Percentiles rank a stretch among this genome's conserved stretches.
These are phyloP conservation scores for Calonectria henricotiae DNA, from an alignment of 2,329 filamentous ascomycete species.

Conservation along the genomic window DNA sequence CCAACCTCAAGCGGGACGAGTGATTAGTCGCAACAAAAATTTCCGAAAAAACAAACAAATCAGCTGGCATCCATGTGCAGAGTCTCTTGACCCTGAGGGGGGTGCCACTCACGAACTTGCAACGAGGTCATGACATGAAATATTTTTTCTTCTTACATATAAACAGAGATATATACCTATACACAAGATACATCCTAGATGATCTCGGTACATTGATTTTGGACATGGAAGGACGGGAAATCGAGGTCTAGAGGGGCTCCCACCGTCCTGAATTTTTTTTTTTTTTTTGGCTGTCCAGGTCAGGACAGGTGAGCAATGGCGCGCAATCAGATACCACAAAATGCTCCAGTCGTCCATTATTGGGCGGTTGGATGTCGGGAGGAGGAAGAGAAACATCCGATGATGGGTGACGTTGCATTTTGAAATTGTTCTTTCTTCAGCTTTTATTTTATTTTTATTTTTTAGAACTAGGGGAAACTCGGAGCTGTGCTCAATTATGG, in stretches of 20 bases:
- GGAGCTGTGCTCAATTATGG: constrained; percentile 14
- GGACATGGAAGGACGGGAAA: constrained; percentile 41
- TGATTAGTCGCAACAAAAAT: constrained; percentile 43
- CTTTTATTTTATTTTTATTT: constrained; percentile 16
- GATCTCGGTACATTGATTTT: constrained; percentile 42
- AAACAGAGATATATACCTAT: constrained; percentile 37
- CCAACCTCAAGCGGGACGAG: constrained; percentile 60
- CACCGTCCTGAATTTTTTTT: constrained; percentile 16
- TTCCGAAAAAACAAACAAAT: background rate
- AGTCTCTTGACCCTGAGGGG: constrained; percentile 26
- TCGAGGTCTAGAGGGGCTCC: constrained; percentile 30
- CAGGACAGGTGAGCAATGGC: constrained; percentile 33
- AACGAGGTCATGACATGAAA: constrained; percentile 41
- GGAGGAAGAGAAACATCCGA: background rate
- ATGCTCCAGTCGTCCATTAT: constrained; percentile 18
- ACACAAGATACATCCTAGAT: constrained; percentile 43
- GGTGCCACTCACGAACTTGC: constrained; percentile 42
- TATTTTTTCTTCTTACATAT: constrained; percentile 33
- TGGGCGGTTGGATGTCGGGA: constrained; percentile 12
- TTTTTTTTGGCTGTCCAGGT: constrained; percentile 23
- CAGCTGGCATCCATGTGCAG: constrained; percentile 20
- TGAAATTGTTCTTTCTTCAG: constrained; percentile 28
- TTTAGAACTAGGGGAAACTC: constrained; percentile 29
- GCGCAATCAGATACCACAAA: constrained; percentile 32
- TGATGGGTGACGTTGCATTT: constrained; percentile 8